Evolutionary conservation across 352 stramenopile genomes (phyloP), one percentile per base, ranked within the genome.

Genomic region (Phytopythium helicoides): DNA sequence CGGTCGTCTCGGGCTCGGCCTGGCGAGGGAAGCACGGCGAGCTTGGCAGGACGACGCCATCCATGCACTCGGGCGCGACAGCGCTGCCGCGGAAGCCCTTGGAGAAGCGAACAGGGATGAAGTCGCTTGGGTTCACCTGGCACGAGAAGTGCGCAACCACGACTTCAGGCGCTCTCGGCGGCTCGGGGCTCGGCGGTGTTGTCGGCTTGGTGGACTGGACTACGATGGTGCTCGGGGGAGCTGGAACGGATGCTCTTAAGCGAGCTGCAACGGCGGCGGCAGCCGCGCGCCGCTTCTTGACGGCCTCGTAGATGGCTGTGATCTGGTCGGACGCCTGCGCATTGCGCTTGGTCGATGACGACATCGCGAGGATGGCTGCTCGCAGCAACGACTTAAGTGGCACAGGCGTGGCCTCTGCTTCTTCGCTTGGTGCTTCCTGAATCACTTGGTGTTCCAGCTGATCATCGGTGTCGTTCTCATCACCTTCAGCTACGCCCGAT

Each of bases 341-440:
- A 47, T 69, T 77, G 36, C 79, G 71, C 49, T 68, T 72, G 22
- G 63, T 71, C 6, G 79, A 89, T 12, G 54, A 75, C 22, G 79
- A 89, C 76, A 89, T 83, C 9, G 76, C 71, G 50, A 85, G 71
- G 41, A 89, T 80, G 10, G 76, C 79, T 3, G 79, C 73, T 8
- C 67, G 69, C 6, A 89, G 52, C 12, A 89, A 64, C 14, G 67
- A 74, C 36, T 85, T 86, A 26, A 89, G 62, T 15, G 73, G 71
- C 48, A 68, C 60, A 8, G 66, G 41, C 21, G 42, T 5, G 6
- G 22, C 11, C 12, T 48, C 15, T 26, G 33, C 23, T 26, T 35
- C 36, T 9, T 41, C 54, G 67, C 62, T 0, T 61, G 62, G 14
- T 23, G 3, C 21, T 45, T 49, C 28, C 28, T 33, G 28, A 9